Conservation (phyloP, 495 filamentous ascomycete genomes). For the Rusavskia elegans region DNA sequence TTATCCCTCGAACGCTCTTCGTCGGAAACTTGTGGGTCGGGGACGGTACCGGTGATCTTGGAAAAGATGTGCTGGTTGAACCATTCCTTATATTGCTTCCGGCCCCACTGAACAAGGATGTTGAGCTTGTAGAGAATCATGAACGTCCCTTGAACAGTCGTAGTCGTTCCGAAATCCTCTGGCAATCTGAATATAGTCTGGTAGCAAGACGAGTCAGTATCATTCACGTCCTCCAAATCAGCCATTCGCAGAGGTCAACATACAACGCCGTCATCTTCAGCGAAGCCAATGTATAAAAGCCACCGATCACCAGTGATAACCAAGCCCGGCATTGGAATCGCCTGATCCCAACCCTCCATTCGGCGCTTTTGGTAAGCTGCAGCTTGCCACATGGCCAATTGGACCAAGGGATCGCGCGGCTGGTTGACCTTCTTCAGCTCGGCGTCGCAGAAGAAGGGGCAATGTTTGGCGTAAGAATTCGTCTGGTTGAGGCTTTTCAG, state of each 20-base stretch:
- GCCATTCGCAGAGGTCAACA: not conserved
- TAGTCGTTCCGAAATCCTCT: not conserved
- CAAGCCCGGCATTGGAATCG: conserved; percentile 1
- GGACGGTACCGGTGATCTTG: no score
- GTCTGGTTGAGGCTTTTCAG: conserved; percentile 5
- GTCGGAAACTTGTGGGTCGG: no score
- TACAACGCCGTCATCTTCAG: not conserved
- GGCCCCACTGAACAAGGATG: conserved; percentile 1
- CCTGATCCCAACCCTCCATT: not conserved
- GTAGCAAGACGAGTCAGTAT: not conserved
- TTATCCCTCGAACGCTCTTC: no score
- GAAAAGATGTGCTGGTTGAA: conserved; percentile 3
- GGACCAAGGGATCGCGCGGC: conserved; percentile 1
- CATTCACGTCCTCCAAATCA: not conserved
- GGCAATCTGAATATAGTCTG: not conserved
- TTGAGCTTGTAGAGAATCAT: conserved; percentile 3
- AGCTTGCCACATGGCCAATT: not conserved
- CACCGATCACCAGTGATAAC: conserved; percentile 3
- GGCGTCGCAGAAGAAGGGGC: conserved; percentile 1
- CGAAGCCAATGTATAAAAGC: not conserved
- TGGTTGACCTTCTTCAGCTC: conserved; percentile 1
- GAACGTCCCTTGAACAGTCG: not conserved
- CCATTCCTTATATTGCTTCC: conserved; percentile 1
- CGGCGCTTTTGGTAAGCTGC: conserved; percentile 1
- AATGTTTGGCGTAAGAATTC: not conserved